Base-by-base conservation (phyloP, 2,329 filamentous ascomycete genomes). In the Epichloe sylvatica region DNA sequence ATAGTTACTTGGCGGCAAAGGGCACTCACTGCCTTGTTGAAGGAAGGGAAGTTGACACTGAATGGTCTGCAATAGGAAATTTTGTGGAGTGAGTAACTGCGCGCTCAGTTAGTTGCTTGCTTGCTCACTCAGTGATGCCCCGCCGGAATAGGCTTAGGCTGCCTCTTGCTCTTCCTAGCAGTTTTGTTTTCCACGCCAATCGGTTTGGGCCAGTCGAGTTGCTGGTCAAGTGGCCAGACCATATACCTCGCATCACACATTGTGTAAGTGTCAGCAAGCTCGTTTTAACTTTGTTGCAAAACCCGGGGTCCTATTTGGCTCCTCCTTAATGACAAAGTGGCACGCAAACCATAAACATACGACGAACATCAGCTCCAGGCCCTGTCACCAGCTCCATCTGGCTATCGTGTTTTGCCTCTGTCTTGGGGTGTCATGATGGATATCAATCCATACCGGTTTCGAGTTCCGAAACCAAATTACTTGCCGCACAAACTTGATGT, bases 391-490 rank as follows among this genome's bases (percentile, higher is more conserved):
- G 21, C 21, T 9, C 17, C 6, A 5, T 37, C 11, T 37, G n/a
- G 35, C 19, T 19, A 25, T 13, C 5, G 45, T 12, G 17, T 11
- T 19, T 30, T 23, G 21, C 17, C 30, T 39, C 25, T 17, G 17
- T 38, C 23, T 15, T 33, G 15, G 17, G 45, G 12, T 25, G 35
- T 5, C n/a, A 21, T 34, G 53, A 63, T 65, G 62, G 58, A 73
- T 55, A 65, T 67, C 58, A 65, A 74, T 57, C 62, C 70, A 37
- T 79, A 78, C 65, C 68, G 68, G 53, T 73, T 73, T 54, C 71
- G 73, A 58, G 70, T 74, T 7, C 76, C 77, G 36, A 78, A 74
- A 59, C 75, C 77, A 37, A 80, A 80, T 60, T 80, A 80, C 55
- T 67, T 81, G 11, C 77, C 77, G 42, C 75, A 79, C 60, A 73